Conservation (phyloP, 2,329 filamentous ascomycete species). For the Shiraia sp. region DNA sequence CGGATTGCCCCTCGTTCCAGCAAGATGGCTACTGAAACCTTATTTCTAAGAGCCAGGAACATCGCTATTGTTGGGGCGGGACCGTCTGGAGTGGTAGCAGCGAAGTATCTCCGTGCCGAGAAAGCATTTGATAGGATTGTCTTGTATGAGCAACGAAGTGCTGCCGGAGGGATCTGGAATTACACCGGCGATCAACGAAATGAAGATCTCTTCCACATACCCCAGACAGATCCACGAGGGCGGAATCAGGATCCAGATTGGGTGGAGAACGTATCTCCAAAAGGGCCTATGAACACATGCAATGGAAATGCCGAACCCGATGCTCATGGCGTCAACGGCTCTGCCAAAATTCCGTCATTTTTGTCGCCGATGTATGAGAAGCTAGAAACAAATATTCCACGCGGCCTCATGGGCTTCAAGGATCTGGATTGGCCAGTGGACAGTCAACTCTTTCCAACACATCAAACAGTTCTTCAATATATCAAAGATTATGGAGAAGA, state of each 20-base stretch:
- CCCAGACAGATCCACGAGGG: slow-evolving; percentile 67
- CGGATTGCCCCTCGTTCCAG: not conserved
- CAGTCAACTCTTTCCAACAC: slow-evolving; percentile 73
- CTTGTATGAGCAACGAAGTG: slow-evolving; percentile 79
- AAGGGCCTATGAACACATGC: not conserved
- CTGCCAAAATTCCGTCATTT: slow-evolving; percentile 60
- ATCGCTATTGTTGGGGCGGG: slow-evolving; percentile 85
- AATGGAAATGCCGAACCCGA: not conserved
- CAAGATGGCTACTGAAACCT: slow-evolving; percentile 13
- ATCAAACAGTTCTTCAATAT: slow-evolving; percentile 73
- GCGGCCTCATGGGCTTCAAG: slow-evolving; percentile 77
- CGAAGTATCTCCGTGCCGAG: slow-evolving; percentile 76
- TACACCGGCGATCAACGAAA: slow-evolving; percentile 62
- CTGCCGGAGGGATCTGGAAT: slow-evolving; percentile 85
- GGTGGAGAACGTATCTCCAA: slow-evolving; percentile 16
- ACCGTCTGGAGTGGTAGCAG: slow-evolving; percentile 75
- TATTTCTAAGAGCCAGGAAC: slow-evolving; percentile 52
- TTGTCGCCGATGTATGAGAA: slow-evolving; percentile 82
- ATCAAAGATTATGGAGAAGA: slow-evolving; percentile 72
- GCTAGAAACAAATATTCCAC: slow-evolving; percentile 86
- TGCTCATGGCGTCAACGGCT: not conserved
- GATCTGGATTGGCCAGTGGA: slow-evolving; percentile 68
- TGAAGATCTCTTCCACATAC: slow-evolving; percentile 57
- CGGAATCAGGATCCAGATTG: slow-evolving; percentile 67
- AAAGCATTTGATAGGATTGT: slow-evolving; percentile 70